These are phyloP conservation scores for Artemisia annua DNA, from an alignment of 129 eudicot species.

Conservation along the genomic window DNA sequence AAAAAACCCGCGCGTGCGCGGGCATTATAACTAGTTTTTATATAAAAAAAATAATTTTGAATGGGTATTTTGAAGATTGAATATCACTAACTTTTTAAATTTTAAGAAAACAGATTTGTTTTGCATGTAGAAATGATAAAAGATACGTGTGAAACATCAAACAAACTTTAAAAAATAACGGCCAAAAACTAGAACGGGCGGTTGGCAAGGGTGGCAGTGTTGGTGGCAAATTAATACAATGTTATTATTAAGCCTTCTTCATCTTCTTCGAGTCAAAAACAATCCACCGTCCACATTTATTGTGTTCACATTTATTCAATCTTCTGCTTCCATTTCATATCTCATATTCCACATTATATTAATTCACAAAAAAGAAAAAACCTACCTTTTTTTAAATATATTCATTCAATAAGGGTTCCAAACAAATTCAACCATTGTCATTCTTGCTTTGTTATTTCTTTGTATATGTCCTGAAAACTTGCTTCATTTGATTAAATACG, in stretches of 20 bases:
- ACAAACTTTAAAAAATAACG: background rate
- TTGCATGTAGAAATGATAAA: too few species aligned
- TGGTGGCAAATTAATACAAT: slow-evolving; percentile 6
- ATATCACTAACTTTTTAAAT: too few species aligned
- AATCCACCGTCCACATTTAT: background rate
- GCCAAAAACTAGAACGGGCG: slow-evolving; percentile 22
- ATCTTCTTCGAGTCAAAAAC: background rate
- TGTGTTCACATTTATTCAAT: too few species aligned
- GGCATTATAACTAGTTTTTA: too few species aligned
- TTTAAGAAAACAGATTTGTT: too few species aligned
- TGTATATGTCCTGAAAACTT: too few species aligned
- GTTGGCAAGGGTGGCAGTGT: slow-evolving; percentile 7
- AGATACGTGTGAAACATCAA: background rate
- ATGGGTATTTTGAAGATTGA: too few species aligned
- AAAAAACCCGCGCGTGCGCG: too few species aligned
- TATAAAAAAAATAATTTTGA: too few species aligned
- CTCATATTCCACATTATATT: background rate
- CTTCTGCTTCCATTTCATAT: background rate
- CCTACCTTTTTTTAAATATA: background rate
- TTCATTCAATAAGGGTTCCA: background rate
- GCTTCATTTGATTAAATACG: too few species aligned
- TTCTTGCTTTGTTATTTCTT: too few species aligned
- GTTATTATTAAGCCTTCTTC: background rate
- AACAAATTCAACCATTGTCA: background rate
- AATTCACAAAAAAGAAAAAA: background rate